A percentile compares a stretch with the other conserved stretches of the same genome.
Evolutionary conservation across 2,329 filamentous ascomycete genomes (phyloP).

Genomic region (Pseudocercospora macadamiae): DNA sequence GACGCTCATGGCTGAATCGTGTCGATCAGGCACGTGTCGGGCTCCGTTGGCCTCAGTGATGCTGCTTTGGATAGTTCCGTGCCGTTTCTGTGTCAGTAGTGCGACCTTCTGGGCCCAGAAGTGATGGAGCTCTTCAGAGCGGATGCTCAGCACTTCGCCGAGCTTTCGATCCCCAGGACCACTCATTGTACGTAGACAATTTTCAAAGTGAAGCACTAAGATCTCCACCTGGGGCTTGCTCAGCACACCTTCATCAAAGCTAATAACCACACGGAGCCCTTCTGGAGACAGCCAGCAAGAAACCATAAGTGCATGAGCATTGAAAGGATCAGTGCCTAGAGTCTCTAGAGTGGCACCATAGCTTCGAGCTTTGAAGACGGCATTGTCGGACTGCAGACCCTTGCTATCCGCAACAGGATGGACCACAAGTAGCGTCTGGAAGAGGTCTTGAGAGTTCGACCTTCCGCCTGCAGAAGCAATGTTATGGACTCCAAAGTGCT

Average conservation of each 20-base stretch:
- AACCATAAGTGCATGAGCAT: not conserved
- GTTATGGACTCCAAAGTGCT: not conserved
- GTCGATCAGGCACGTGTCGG: not conserved
- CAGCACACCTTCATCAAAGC: conserved; percentile 1
- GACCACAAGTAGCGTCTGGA: not conserved
- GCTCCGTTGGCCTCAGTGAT: too few species aligned
- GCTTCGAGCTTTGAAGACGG: not conserved
- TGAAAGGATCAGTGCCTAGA: conserved; percentile 1
- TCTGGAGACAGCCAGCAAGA: not conserved
- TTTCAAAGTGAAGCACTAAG: conserved; percentile 6
- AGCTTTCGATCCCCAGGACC: too few species aligned
- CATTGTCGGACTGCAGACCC: not conserved
- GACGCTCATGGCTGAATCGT: not conserved
- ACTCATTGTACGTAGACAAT: too few species aligned
- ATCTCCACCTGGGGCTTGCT: not conserved
- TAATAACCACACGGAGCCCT: not conserved
- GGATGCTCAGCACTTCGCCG: too few species aligned
- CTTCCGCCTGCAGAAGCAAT: not conserved
- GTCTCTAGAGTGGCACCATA: not conserved
- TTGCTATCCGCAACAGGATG: conserved; percentile 2
- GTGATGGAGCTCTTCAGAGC: not conserved
- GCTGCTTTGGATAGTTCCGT: too few species aligned
- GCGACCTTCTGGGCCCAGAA: conserved; percentile 11
- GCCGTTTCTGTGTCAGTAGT: too few species aligned
- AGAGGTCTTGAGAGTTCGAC: not conserved